phyloP scores from a whole-genome alignment of 2,329 filamentous ascomycete species.

The Monosporascus sp. region DNA sequence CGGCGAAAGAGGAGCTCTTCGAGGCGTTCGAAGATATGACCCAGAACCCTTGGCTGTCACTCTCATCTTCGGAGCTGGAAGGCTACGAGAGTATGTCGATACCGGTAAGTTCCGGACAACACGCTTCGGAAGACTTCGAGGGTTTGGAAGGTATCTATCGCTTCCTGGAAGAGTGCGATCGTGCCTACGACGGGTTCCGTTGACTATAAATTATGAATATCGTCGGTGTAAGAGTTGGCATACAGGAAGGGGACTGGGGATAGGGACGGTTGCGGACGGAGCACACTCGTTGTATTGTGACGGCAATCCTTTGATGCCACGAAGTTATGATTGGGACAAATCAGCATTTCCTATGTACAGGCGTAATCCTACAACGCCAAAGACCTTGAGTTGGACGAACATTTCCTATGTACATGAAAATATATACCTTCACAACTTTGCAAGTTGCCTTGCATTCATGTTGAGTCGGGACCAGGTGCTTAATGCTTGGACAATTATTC shows the following conservation, averaged over 20 bases:
- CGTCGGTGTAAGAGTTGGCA: not conserved
- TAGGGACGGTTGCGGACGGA: not conserved
- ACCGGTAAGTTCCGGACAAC: slow-evolving; percentile 37
- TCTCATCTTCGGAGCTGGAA: slow-evolving; percentile 36
- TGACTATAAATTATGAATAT: not conserved
- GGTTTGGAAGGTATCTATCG: slow-evolving; percentile 54
- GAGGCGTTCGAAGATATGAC: slow-evolving; percentile 33
- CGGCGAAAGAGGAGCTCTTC: slow-evolving; percentile 33
- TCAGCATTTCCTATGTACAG: not conserved
- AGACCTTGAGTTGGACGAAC: too few relatives aligned
- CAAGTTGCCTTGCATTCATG: too few relatives aligned
- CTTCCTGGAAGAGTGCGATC: slow-evolving; percentile 55
- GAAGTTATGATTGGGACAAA: not conserved
- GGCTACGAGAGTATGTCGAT: slow-evolving; percentile 49
- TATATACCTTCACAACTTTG: too few relatives aligned
- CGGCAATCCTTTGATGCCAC: not conserved
- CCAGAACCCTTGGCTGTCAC: slow-evolving; percentile 45
- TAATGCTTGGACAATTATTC: too few relatives aligned
- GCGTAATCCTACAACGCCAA: not conserved
- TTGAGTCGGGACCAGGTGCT: too few relatives aligned
- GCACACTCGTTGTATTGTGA: not conserved
- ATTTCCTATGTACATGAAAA: too few relatives aligned
- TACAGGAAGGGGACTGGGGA: not conserved
- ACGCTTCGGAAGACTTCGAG: slow-evolving; percentile 45
- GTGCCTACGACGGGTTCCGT: slow-evolving; percentile 15